These are phyloP conservation scores for Mallotus japonicus DNA, from an alignment of 441 rosid genomes.

Conservation along the genomic window DNA sequence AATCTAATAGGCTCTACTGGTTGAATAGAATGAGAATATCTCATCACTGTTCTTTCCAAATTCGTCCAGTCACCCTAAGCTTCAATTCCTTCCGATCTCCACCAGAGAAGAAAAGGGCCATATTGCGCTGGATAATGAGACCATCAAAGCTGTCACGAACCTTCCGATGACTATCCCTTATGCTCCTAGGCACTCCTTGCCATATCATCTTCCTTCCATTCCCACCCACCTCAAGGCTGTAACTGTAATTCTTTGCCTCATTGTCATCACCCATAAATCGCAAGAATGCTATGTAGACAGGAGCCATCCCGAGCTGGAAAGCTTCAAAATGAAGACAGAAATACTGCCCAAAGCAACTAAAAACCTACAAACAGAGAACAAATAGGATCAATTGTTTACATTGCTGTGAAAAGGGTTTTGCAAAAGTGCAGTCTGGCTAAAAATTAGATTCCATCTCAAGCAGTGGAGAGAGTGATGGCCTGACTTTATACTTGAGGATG, in stretches of 20 bases:
- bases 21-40: background rate
- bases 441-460: background rate
- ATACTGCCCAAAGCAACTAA: constrained; percentile 72
- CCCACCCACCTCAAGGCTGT: constrained; percentile 82
- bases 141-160: constrained; percentile 78
- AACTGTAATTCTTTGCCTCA: constrained; percentile 64
- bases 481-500: background rate
- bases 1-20: constrained; percentile 17
- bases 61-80: constrained; percentile 72
- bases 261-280: constrained; percentile 74
- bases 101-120: constrained; percentile 75
- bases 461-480: too few species aligned
- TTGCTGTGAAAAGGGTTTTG: background rate
- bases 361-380: constrained; percentile 40
- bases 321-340: constrained; percentile 76
- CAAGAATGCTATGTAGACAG: constrained; percentile 67
- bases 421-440: background rate
- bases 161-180: constrained; percentile 65
- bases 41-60: constrained; percentile 70
- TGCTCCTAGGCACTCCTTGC: constrained; percentile 80
- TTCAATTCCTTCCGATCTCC: constrained; percentile 73
- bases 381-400: background rate
- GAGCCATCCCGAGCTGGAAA: constrained; percentile 70
- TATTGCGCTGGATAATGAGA: constrained; percentile 68
- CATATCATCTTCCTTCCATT: constrained; percentile 67